phyloP scores from a whole-genome alignment of 164 flowering plant genomes.

The Sedum album region DNA sequence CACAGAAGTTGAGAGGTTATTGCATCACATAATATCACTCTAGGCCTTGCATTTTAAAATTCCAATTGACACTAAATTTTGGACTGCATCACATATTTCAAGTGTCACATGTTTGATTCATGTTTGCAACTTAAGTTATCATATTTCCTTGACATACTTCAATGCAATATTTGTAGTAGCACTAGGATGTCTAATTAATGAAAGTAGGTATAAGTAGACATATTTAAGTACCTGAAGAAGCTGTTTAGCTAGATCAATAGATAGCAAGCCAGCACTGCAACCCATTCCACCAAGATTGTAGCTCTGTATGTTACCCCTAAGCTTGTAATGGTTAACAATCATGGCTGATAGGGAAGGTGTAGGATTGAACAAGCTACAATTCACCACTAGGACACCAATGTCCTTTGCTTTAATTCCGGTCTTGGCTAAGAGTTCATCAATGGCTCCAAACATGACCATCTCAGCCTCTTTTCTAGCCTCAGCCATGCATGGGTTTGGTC shows the following conservation, averaged over 20 bases:
- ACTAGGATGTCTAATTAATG: neutral
- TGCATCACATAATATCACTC: neutral
- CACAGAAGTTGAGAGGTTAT: neutral
- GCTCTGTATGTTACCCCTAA: constrained; percentile 17
- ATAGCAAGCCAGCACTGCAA: constrained; percentile 20
- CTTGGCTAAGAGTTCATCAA: constrained; percentile 21
- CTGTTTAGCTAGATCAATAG: constrained; percentile 20
- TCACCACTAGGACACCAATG: constrained; percentile 25
- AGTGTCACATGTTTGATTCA: too few relatives aligned
- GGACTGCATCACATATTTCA: too few relatives aligned
- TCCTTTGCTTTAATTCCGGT: constrained; percentile 20
- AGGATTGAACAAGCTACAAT: constrained; percentile 23
- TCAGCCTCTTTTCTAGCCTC: constrained; percentile 22
- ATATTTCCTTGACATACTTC: neutral
- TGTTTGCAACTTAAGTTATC: neutral
- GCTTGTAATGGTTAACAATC: constrained; percentile 22
- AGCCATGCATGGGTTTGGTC: constrained; percentile 14
- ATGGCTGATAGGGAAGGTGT: constrained; percentile 26
- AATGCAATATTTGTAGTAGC: neutral
- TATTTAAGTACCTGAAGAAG: constrained; percentile 13
- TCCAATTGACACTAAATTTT: too few relatives aligned
- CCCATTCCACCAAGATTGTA: constrained; percentile 28
- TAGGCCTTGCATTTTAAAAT: too few relatives aligned
- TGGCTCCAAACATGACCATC: constrained; percentile 4
- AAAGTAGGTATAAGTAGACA: neutral